These are phyloP conservation scores for Umbelopsis ramanniana DNA, from an alignment of 192 early-diverging fungal species.

Conservation along the genomic window DNA sequence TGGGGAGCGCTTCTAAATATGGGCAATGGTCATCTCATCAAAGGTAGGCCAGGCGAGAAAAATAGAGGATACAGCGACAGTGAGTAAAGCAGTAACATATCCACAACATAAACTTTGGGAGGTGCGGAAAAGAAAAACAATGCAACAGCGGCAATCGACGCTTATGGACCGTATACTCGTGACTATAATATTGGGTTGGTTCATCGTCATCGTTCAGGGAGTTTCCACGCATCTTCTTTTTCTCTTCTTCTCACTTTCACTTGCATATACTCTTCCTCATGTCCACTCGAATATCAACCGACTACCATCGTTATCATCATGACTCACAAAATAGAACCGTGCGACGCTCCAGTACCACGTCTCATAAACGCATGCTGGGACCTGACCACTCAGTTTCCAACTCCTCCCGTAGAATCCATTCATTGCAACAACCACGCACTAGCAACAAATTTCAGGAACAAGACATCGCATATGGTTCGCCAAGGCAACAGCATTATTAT, in stretches of 20 bases:
- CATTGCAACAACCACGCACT: slow-evolving; percentile 7
- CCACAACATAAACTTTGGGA: slow-evolving; percentile 2
- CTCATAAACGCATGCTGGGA: background rate
- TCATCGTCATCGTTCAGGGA: too few species aligned
- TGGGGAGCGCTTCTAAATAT: background rate
- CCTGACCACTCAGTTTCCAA: background rate
- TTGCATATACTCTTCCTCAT: background rate
- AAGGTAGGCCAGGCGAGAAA: too few species aligned
- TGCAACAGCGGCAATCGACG: background rate
- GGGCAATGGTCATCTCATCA: background rate
- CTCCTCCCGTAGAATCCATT: slow-evolving; percentile 10
- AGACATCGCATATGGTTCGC: background rate
- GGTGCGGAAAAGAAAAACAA: background rate
- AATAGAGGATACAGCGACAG: too few species aligned
- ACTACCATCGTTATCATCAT: slow-evolving; percentile 8
- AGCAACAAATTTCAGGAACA: slow-evolving; percentile 1
- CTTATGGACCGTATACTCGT: background rate
- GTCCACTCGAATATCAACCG: slow-evolving; percentile 6
- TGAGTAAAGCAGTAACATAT: too few species aligned
- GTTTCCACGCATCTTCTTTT: background rate
- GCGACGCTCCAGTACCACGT: slow-evolving; percentile 19
- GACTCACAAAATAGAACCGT: background rate
- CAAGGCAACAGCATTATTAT: background rate
- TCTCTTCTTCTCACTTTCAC: background rate
- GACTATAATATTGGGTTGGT: background rate